phyloP scores from a whole-genome alignment of 169 alveolate species.

The Cryptosporidium andersoni region DNA sequence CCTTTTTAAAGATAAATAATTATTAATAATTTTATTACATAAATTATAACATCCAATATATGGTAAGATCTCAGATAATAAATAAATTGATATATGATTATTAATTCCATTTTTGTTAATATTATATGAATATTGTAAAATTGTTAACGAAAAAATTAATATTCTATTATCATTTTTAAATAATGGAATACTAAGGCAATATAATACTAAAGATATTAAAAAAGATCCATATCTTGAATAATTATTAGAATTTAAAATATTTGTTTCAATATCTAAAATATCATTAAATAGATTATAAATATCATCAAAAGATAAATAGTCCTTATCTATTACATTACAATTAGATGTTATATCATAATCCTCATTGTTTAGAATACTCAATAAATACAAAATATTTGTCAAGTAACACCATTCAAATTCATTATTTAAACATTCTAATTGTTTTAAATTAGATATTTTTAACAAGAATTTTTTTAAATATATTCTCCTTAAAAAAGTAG shows the following conservation, averaged over 20 bases:
- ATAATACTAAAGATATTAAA: conserved; percentile 35
- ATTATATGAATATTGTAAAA: neutral
- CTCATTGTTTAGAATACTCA: too few species aligned
- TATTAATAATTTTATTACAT: conserved; percentile 36
- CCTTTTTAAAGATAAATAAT: conserved; percentile 23
- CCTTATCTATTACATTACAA: too few species aligned
- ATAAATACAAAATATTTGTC: too few species aligned
- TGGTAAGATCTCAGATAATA: conserved; percentile 53
- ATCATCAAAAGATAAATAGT: too few species aligned
- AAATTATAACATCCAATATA: conserved; percentile 25
- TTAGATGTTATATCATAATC: too few species aligned
- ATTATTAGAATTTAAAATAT: neutral
- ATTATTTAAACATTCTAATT: too few species aligned
- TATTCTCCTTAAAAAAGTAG: too few species aligned
- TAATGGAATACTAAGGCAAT: conserved; percentile 39
- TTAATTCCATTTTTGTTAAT: neutral
- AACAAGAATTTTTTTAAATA: too few species aligned
- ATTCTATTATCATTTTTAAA: neutral
- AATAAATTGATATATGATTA: conserved; percentile 5
- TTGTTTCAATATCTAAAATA: conserved; percentile 36
- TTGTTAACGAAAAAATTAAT: neutral
- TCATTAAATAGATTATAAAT: too few species aligned
- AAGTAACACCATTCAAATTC: too few species aligned
- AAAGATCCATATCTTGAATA: conserved; percentile 10
- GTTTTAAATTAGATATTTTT: too few species aligned